phyloP scores from a whole-genome alignment of 495 filamentous ascomycete species.

The Lepraria neglecta region DNA sequence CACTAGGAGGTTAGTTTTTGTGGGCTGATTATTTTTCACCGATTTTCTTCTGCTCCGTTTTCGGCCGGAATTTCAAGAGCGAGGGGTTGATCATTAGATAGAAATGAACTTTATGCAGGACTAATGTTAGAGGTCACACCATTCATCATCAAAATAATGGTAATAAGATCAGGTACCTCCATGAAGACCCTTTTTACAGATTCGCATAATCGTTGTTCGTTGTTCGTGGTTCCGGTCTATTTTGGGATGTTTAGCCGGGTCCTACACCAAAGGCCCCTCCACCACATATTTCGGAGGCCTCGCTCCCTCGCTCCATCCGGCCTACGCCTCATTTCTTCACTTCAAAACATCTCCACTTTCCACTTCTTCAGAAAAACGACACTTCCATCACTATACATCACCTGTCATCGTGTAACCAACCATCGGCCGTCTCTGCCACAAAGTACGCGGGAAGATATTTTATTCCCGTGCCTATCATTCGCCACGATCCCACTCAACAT shows the following conservation, averaged over 20 bases:
- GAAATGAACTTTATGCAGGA: conserved; percentile 12
- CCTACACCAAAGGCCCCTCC: background rate
- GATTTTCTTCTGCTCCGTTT: conserved; percentile 9
- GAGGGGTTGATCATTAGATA: conserved; percentile 12
- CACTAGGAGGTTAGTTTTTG: background rate
- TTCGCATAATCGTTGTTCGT: background rate
- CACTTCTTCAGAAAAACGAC: background rate
- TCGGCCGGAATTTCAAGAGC: conserved; percentile 8
- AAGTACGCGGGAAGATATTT: background rate
- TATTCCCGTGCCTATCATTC: conserved; percentile 3
- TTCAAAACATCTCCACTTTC: background rate
- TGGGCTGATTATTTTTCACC: background rate
- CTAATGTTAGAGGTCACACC: background rate
- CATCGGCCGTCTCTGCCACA: background rate
- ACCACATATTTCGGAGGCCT: conserved; percentile 6
- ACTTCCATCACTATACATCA: conserved; percentile 2
- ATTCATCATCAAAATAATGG: background rate
- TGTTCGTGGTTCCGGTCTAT: too few species aligned
- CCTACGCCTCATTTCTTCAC: background rate
- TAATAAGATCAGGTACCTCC: conserved; percentile 4
- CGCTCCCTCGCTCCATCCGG: conserved; percentile 2
- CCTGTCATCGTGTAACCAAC: background rate
- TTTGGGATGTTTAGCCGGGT: conserved; percentile 6
- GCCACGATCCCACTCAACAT: conserved; percentile 12
- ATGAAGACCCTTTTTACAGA: background rate